Evolutionary conservation across 2,329 filamentous ascomycete species (phyloP), one percentile per base, ranked within the genome.

Genomic region (Scopulariopsis brevicaulis): DNA sequence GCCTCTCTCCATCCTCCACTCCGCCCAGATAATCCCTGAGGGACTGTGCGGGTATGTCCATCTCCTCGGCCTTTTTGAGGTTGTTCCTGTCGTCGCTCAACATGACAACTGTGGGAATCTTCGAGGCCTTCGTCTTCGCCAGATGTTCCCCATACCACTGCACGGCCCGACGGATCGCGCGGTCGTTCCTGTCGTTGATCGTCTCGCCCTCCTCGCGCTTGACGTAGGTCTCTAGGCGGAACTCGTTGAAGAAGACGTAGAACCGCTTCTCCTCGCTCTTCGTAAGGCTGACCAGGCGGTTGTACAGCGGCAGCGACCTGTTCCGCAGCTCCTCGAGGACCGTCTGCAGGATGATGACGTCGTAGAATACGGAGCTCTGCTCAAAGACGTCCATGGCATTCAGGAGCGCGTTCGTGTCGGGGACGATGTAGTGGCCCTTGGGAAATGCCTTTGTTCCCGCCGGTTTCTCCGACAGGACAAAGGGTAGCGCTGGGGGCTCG

Each of bases 231-330:
- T 99, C 95, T 46, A 92, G 77, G 56, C 93, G 83, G 68, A 99
- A 99, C 66, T 99, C 94, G 70, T 99, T 99, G 82, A 97, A 97
- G 71, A 99, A 99, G 56, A 99, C 90, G 68, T 97, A 96, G 70
- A 96, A 97, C 58, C 93, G 85, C 77, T 99, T 99, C 63, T 96
- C 91, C 65, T 96, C 91, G 67, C 93, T 96, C 73, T 93, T 96
- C 46, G 92, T 96, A 62, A 99, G 77, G 24, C 88, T 85, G 63
- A 97, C 84, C 55, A 99, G 77, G 46, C 94, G 89, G 71, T 96
- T 96, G 75, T 97, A 99, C 43, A 99, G 82, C 50, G 94, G 94
- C 61, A 97, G 73, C 14, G 93, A 97, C 64, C 92, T 84, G 70
- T 96, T 96, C 68, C 91, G 89, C 60, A 99, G 81, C 74, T 99